Conservation (phyloP, 192 early-diverging fungal species). For the Thamnidium elegans region DNA sequence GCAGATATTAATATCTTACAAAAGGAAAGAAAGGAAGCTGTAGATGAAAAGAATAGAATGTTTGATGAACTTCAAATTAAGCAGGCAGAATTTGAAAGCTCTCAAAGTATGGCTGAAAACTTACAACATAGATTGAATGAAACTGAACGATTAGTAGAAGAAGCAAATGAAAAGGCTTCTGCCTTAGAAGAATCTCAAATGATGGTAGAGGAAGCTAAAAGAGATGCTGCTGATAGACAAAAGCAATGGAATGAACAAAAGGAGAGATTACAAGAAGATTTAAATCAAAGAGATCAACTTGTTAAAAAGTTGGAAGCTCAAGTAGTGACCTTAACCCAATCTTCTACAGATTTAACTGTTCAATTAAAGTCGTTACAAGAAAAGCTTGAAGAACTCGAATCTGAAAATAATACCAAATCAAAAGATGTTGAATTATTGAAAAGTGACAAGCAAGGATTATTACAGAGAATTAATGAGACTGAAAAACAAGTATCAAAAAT, state of each 20-base stretch:
- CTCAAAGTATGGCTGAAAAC: constrained; percentile 54
- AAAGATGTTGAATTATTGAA: constrained; percentile 13
- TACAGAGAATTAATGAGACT: constrained; percentile 18
- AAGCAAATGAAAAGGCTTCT: constrained; percentile 48
- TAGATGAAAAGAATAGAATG: constrained; percentile 43
- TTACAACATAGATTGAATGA: constrained; percentile 53
- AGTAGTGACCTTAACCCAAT: constrained; percentile 31
- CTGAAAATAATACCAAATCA: constrained; percentile 12
- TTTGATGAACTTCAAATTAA: constrained; percentile 59
- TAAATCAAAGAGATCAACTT: constrained; percentile 35
- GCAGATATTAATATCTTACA: constrained; percentile 38
- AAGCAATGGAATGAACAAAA: constrained; percentile 30
- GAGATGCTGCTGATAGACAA: constrained; percentile 39
- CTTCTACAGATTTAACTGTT: constrained; percentile 24
- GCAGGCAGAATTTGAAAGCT: constrained; percentile 59
- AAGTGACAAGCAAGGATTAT: constrained; percentile 14
- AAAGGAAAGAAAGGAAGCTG: constrained; percentile 45
- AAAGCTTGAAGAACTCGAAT: constrained; percentile 21
- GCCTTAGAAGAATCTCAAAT: constrained; percentile 53
- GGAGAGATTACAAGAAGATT: constrained; percentile 38
- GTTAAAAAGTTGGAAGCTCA: constrained; percentile 29
- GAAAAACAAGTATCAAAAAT: constrained; percentile 7
- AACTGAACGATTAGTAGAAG: constrained; percentile 42
- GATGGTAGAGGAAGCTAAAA: constrained; percentile 34
- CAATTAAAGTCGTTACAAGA: constrained; percentile 28